Percentiles rank a stretch among this genome's conserved stretches.
phyloP scores from a whole-genome alignment of 768 basidiomycete genomes.

The Panaeolus papilionaceus region DNA sequence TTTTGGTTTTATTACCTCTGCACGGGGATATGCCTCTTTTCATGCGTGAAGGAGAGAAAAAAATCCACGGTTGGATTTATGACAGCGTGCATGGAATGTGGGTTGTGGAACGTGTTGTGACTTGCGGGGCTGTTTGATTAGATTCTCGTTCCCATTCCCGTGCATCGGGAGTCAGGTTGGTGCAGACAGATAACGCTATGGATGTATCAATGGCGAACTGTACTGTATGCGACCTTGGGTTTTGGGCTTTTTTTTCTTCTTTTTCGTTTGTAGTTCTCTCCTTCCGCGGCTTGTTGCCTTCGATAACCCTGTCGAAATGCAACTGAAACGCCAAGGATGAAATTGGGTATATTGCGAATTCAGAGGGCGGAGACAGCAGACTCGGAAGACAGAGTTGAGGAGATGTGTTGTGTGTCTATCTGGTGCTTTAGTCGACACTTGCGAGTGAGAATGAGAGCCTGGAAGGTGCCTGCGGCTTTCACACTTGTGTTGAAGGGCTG shows the following conservation, averaged over 20 bases:
- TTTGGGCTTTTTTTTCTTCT: conserved; percentile 7
- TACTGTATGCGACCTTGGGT: conserved; percentile 3
- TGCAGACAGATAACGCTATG: not conserved
- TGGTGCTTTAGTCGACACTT: not conserved
- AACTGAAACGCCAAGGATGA: not conserved
- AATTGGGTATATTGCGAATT: conserved; percentile 5
- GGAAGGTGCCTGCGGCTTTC: not conserved
- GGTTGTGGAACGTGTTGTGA: conserved; percentile 1
- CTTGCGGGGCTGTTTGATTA: conserved; percentile 1
- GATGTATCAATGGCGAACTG: not conserved
- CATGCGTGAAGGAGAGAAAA: not conserved
- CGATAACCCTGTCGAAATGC: not conserved
- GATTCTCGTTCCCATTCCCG: not conserved
- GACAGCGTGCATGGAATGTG: conserved; percentile 4
- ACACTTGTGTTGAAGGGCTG: not conserved
- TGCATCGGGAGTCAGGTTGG: not conserved
- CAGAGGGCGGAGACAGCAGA: conserved; percentile 9
- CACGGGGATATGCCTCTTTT: not conserved
- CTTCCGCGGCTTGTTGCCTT: not conserved
- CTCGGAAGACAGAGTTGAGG: not conserved
- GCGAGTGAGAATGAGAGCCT: not conserved
- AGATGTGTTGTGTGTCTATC: not conserved
- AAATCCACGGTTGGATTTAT: not conserved
- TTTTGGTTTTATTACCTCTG: conserved; percentile 2
- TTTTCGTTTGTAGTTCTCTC: not conserved